Evolutionary conservation across 2,329 filamentous ascomycete genomes (phyloP), one percentile per base, ranked within the genome.

Genomic region (Phyllosticta citriasiana): DNA sequence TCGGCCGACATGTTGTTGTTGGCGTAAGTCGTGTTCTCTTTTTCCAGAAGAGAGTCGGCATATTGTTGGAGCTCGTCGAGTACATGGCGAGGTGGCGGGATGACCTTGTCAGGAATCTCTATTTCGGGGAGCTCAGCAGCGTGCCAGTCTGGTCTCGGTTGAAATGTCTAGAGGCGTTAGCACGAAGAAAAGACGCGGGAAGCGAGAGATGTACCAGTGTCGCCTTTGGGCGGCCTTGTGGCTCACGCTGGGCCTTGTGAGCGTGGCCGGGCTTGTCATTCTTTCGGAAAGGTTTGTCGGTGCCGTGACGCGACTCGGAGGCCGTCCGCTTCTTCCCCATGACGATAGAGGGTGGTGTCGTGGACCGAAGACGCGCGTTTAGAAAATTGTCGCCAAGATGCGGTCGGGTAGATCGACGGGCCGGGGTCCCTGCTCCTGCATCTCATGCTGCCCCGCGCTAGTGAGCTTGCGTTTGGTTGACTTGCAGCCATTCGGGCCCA

Each of bases 1-100:
- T 90, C 91, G 57, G 89, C 85, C 6, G 89, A 85, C 61, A 88
- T 78, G 66, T 90, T 80, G 51, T 82, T 87, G 26, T 85, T 83
- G 60, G 82, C 81, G 76, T 97, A 99, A 55, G 84, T 79, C 51
- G 84, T 80, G 64, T 88, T 88, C 71, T 99, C 94, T 26, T 84
- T 80, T 59, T 95, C 86, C 22, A 97, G 78, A 6, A 97, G 79
- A 9, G 82, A 79, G 64, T 84, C 83, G 3, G 91, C 91, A 72
- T 96, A 85, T 14, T 84, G 77, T 68, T 90, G 78, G n/a, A 87
- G 71, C 55, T 80, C 80, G 53, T 85, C 80, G 62, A 86, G 73
- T 22, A 83, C 70, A 62, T 79, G 75, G 52, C 77, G 79, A 54
- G 83, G 77, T 40, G 81, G 75, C 47, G 75, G 73, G 58, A 76